Base-by-base conservation (phyloP, 2,329 filamentous ascomycete genomes). In the Apiospora aurea region DNA sequence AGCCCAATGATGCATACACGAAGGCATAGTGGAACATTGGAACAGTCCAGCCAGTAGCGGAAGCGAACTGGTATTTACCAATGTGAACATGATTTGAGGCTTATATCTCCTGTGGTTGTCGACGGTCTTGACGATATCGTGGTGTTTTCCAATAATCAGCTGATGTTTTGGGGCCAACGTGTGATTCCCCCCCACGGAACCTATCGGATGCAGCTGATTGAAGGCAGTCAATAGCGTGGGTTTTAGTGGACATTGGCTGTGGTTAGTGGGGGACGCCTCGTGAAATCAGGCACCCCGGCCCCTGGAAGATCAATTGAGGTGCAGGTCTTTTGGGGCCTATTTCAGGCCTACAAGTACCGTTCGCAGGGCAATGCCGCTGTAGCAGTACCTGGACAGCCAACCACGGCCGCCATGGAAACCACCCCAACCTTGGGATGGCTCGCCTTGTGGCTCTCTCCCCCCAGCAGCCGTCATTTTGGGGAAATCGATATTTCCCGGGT, bases 401-500 rank as follows among this genome's bases (percentile, higher is more conserved):
- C 46, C 18, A n/a, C 46, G 10, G 18, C 46, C 46, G 21, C 46
- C 46, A n/a, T n/a, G n/a, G n/a, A 7, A 18, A 49, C 46, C 46
- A 49, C 46, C 46, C 46, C 46, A 49, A 49, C 18, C 46, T 10
- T 49, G n/a, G 46, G 46, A 49, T 49, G 46, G 46, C 21, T 21
- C 16, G 14, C 21, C 16, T 5, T 46, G 44, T 61, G 53, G 29
- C 53, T 16, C 29, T 18, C 53, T 8, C 29, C 29, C 6, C 34
- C 57, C 29, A 64, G 18, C 21, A 34, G n/a, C 24, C n/a, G 16
- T 64, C 57, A 64, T 64, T 61, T 61, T n/a, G 57, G 57, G 57
- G 57, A 64, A 64, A 64, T 38, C 57, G 57, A 64, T 64, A 64
- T 64, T 64, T 64, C 57, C 57, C 57, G 57, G 57, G 57, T 64